Percentiles rank a stretch among this genome's conserved stretches.
These are phyloP conservation scores for Tuber indicum DNA, from an alignment of 495 filamentous ascomycete genomes.

Conservation along the genomic window DNA sequence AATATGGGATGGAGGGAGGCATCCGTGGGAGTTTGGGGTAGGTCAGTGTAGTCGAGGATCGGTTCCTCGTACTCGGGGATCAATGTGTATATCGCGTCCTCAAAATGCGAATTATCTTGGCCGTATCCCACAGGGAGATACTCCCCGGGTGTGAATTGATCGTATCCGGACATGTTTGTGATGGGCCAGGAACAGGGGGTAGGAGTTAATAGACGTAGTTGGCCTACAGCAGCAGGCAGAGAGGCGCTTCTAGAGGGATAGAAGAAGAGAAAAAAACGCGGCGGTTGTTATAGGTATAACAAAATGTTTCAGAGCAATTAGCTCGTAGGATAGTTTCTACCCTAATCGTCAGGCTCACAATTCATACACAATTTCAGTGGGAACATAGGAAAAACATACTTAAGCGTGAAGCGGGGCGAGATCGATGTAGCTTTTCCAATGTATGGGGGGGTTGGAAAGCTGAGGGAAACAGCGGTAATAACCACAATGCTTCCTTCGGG, in stretches of 20 bases:
- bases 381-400: neutral
- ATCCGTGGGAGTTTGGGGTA: neutral
- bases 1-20: neutral
- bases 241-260: neutral
- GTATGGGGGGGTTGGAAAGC: neutral
- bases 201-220: neutral
- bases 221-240: neutral
- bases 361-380: neutral
- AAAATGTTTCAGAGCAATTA: neutral
- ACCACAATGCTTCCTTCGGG: neutral
- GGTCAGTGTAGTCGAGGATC: neutral
- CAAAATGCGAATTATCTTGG: neutral
- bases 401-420: neutral
- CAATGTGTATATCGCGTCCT: neutral
- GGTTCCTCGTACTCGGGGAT: neutral
- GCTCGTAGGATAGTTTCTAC: neutral
- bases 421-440: neutral
- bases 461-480: conserved; percentile 2
- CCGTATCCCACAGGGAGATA: neutral
- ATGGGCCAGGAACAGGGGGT: neutral
- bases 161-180: neutral
- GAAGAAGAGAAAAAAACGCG: neutral
- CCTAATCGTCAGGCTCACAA: neutral
- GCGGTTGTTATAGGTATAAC: conserved; percentile 1
- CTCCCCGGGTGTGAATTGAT: neutral